Evolutionary conservation across 805 yeast genomes (phyloP), one percentile per base, ranked within the genome.

Genomic region (Saturnispora saitoi): DNA sequence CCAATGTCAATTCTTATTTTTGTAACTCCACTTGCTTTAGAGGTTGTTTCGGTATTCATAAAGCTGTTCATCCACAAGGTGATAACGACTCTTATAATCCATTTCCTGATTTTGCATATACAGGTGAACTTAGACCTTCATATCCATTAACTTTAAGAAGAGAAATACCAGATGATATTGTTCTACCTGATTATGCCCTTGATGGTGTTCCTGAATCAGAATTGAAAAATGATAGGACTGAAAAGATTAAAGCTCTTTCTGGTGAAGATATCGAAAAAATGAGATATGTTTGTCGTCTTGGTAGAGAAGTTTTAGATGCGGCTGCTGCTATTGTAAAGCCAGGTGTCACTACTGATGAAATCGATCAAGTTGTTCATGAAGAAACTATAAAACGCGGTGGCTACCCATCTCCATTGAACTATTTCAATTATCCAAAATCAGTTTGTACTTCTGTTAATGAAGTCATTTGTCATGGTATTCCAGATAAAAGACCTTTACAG

Each of bases 381-480:
- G 98, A 89, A 59, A 85, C 96, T 50, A 72, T 90, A 58, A 87
- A 86, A 65, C 78, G 96, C 65, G 81, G 83, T 55, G 88, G 90
- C 3, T 93, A 93, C 64, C 99, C 99, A 17, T 87, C 96, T 11
- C 96, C 99, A 3, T 72, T 91, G 54, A 93, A 93, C 70, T 93
- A 93, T 70, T 90, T 83, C 70, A 86, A 88, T 67, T 93, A 80
- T 70, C 97, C 98, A 39, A 90, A 89, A 64, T 80, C 93, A 20
- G 77, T 87, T 38, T 93, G 99, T 68, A 88, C 96, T 1, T 88
- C 96, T 2, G 83, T 93, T 40, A 93, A 93, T 67, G 99, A 93
- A 71, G 81, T 89, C 50, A 86, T 93, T 52, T 93, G 99, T 65
- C 99, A 93, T 66, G 99, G 99, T 54, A 86, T 93, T 51, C 99